phyloP scores from a whole-genome alignment of 345 rosid species.

The Eucalyptus polybractea region DNA sequence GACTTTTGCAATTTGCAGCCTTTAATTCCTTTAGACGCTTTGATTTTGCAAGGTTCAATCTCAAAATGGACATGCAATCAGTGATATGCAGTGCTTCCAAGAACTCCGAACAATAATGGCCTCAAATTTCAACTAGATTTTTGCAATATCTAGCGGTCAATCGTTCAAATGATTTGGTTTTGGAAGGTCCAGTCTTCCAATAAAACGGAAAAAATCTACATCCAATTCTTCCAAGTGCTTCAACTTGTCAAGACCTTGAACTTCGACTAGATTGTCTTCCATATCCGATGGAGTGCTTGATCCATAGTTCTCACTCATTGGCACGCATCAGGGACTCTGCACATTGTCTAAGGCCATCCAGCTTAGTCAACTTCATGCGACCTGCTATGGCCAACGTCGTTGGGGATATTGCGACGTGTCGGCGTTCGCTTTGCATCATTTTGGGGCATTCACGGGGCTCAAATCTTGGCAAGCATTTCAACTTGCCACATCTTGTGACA shows the following conservation, averaged over 20 bases:
- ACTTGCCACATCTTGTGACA: neutral
- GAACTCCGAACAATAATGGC: accelerated
- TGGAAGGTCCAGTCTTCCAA: neutral
- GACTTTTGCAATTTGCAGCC: neutral
- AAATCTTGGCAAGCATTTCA: neutral
- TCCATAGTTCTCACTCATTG: neutral
- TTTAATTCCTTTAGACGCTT: accelerated
- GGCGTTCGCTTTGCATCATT: neutral
- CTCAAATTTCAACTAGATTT: neutral
- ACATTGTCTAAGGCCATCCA: neutral
- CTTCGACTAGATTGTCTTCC: neutral
- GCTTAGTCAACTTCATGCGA: neutral
- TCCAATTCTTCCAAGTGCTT: neutral
- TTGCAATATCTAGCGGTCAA: neutral
- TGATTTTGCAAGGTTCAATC: neutral
- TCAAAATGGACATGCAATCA: neutral
- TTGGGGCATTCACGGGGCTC: neutral
- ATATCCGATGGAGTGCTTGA: neutral
- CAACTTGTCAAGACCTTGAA: neutral
- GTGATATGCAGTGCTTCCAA: neutral
- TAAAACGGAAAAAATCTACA: no score
- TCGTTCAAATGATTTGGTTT: neutral
- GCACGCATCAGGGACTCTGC: neutral
- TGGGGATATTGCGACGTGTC: neutral
- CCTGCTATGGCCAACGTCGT: neutral